Conservation (phyloP, 192 early-diverging fungal species). For the Backusella macrospora region DNA sequence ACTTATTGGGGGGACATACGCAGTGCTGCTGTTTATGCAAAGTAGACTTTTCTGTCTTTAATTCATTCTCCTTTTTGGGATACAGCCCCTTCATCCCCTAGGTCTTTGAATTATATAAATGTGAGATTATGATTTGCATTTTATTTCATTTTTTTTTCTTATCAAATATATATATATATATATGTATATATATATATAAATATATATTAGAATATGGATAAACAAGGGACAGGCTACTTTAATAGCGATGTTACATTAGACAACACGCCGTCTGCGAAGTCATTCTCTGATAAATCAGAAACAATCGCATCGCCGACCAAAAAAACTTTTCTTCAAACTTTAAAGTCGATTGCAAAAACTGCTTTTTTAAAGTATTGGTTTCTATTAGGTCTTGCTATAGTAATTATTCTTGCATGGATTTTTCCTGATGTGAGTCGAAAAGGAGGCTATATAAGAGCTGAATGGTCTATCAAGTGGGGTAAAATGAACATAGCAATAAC, state of each 20-base stretch:
- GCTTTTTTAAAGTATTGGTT: slow-evolving; percentile 51
- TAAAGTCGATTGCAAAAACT: slow-evolving; percentile 6
- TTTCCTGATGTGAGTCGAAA: slow-evolving; percentile 63
- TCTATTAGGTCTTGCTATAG: slow-evolving; percentile 59
- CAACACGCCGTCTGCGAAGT: not conserved
- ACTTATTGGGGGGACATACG: not conserved
- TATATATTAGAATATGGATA: slow-evolving; percentile 11
- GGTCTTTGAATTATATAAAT: slow-evolving; percentile 1
- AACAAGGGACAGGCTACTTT: slow-evolving; percentile 16
- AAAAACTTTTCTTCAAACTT: slow-evolving; percentile 3
- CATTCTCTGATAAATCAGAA: slow-evolving; percentile 22
- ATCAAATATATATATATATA: slow-evolving; percentile 2
- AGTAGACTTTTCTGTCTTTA: slow-evolving; percentile 14
- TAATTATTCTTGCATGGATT: slow-evolving; percentile 61
- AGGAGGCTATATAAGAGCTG: slow-evolving; percentile 49
- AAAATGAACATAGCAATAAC: not conserved
- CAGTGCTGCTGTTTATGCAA: slow-evolving; percentile 7
- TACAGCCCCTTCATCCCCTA: not conserved
- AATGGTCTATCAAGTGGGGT: slow-evolving; percentile 71
- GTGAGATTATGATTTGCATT: not conserved
- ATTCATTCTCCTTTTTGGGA: slow-evolving; percentile 11
- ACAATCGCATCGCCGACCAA: not conserved
- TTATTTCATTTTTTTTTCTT: not conserved
- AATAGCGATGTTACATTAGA: slow-evolving; percentile 22
- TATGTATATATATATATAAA: not conserved